Percentiles rank a stretch among this genome's conserved stretches.
Conservation (phyloP, 192 early-diverging fungal species). For the Gigaspora rosea region DNA sequence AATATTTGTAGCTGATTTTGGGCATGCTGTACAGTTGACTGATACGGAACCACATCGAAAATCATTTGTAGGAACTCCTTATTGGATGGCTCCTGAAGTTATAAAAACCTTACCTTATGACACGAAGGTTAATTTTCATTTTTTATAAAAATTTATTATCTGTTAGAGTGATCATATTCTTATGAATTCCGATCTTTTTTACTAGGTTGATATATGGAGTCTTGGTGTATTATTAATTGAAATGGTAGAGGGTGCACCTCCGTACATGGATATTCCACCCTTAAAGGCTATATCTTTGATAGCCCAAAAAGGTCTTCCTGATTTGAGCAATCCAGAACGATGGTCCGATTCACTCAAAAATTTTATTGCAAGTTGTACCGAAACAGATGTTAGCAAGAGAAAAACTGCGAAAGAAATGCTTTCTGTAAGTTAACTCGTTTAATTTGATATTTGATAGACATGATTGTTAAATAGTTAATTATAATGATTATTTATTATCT, state of each 20-base stretch:
- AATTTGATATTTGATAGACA: background rate
- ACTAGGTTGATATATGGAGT: slow-evolving; percentile 87
- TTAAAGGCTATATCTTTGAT: slow-evolving; percentile 78
- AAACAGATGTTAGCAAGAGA: slow-evolving; percentile 69
- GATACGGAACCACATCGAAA: slow-evolving; percentile 76
- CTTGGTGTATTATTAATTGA: slow-evolving; percentile 91
- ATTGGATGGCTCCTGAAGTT: slow-evolving; percentile 99
- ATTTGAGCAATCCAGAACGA: slow-evolving; percentile 72
- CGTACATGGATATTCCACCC: slow-evolving; percentile 89
- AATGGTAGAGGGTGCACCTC: slow-evolving; percentile 94
- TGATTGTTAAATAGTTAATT: slow-evolving; percentile 65
- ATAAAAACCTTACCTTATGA: slow-evolving; percentile 88
- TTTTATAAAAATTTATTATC: background rate
- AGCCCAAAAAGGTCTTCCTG: slow-evolving; percentile 84
- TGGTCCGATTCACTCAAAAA: slow-evolving; percentile 72
- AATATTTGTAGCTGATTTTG: slow-evolving; percentile 78
- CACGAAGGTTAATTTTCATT: slow-evolving; percentile 48
- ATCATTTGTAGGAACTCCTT: slow-evolving; percentile 88
- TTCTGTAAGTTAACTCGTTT: slow-evolving; percentile 36
- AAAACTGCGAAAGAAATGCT: slow-evolving; percentile 72
- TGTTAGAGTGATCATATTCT: too few relatives aligned
- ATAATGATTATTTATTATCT: slow-evolving; percentile 15
- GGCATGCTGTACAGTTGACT: slow-evolving; percentile 88
- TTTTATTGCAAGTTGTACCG: slow-evolving; percentile 74
- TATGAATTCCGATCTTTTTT: background rate